Evolutionary conservation across 2,329 filamentous ascomycete species (phyloP), one percentile per base, ranked within the genome.

Genomic region (Thielaviopsis ethacetica): DNA sequence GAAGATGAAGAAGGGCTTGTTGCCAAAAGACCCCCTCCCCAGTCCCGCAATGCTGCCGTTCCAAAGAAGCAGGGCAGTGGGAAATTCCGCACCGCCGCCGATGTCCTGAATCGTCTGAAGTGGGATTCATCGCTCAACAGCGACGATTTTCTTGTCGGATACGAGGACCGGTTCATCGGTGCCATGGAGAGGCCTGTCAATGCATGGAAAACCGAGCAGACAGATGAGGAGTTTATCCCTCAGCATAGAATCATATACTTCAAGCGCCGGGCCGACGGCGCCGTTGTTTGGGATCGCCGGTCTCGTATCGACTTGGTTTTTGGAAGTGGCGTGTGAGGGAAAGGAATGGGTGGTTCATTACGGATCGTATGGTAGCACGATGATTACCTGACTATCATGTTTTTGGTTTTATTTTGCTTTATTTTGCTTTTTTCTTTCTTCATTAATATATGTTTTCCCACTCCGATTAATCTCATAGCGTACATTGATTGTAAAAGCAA

Each of bases 201-300:
- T 56, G 69, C 72, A 30, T 84, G 81, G 81, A 82, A 79, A 70
- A 72, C 70, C 17, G 81, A 83, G 64, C 76, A 79, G 67, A 83
- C 81, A 34, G 77, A 84, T 63, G 80, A 84, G 61, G 81, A 84
- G 67, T 85, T 83, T 64, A 83, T 85, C 59, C 82, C 82, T 6
- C 79, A 83, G 68, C 81, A 84, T 65, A 73, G 81, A 17, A 81
- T 84, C 62, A 66, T 81, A 59, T 83, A 81, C 66, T 84, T 84
- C 65, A 80, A 75, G 67, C 71, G 75, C 12, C 74, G 68, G 65
- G 76, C 73, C 59, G 78, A 80, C 61, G 72, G 72, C 0, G 66
- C 65, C 4, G 67, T 77, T n/a, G 71, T 83, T 3, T 84, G 81
- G 81, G 79, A 84, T 64, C 69, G 77, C 62, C 72, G 71, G 63